These are phyloP conservation scores for Schoenoplectus tabernaemontani DNA, from an alignment of 202 grass and related monocot genomes.

Conservation along the genomic window DNA sequence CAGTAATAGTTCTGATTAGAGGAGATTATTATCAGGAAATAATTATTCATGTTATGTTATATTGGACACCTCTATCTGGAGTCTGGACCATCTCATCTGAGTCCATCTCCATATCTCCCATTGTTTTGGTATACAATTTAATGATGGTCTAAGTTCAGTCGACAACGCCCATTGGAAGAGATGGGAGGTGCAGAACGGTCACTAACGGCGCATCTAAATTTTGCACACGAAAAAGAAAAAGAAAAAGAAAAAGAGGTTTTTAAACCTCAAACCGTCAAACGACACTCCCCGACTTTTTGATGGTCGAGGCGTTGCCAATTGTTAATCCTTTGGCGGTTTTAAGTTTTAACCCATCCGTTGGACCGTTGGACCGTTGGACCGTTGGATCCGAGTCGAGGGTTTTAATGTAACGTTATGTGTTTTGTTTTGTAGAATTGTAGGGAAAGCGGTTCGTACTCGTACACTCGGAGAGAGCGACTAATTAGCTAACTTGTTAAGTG, in stretches of 20 bases:
- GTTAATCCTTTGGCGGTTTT: constrained; percentile 18
- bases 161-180: not conserved
- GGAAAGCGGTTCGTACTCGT: not conserved
- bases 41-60: not conserved
- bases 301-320: not conserved
- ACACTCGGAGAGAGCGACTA: not conserved
- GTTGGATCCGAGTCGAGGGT: constrained; percentile 15
- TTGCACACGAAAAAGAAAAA: not conserved
- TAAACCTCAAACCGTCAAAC: constrained; percentile 44
- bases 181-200: constrained; percentile 15
- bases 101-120: too few species aligned
- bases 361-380: constrained; percentile 19
- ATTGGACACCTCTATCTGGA: too few species aligned
- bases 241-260: constrained; percentile 4
- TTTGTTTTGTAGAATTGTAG: not conserved
- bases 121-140: not conserved
- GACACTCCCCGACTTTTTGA: constrained; percentile 6
- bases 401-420: constrained; percentile 20
- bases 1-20: not conserved
- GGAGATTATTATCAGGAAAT: not conserved
- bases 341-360: not conserved
- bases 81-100: too few species aligned
- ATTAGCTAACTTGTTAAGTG: not conserved
- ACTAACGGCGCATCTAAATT: not conserved
- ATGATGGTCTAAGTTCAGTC: not conserved